Base-by-base conservation (phyloP, 352 stramenopile genomes). In the Pythium aphanidermatum region DNA sequence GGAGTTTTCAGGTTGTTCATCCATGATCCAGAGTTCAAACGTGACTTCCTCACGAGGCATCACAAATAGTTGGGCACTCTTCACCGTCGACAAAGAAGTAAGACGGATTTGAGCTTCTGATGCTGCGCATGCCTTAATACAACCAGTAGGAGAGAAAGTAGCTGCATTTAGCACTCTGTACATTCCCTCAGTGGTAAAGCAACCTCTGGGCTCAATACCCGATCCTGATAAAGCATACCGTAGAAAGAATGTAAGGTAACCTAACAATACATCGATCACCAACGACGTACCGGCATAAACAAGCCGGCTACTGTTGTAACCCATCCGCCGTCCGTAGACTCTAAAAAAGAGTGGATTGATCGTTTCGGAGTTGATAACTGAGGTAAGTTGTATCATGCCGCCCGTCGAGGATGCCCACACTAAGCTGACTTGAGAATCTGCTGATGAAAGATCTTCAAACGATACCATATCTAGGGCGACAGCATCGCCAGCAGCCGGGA, bases 1-100 rank as follows among this genome's bases (percentile, higher is more conserved):
- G 7, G 51, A n/a, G 11, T 28, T 4, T 4, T 32, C 19, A 23
- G 21, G 16, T 46, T 25, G 23, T 56, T n/a, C 27, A 41, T 17
- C 60, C 58, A 17, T 56, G 26, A 49, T 41, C 68, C 66, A 82
- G 4, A 79, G 65, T 35, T 81, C 72, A 6, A 82, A 24, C 11
- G 69, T 70, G 37, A 73, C 49, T 8, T 42, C 55, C 0, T 40
- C 36, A 0, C 26, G 14, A 14, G 58, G 43, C 1, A 81, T 29
- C 14, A 24, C 19, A 21, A 83, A 40, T 31, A 34, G 49, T 37
- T 50, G 28, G 1, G 49, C 44, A 32, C 63, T 77, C 25, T 55
- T 58, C 21, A 70, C 50, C 10, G 44, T 46, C 5, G 64, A 68
- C 0, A 2, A 17, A 12, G 40, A 16, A 2, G 48, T 67, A 40